Base-by-base conservation (phyloP, 768 basidiomycete genomes). In the Cystofilobasidium bisporidii region DNA sequence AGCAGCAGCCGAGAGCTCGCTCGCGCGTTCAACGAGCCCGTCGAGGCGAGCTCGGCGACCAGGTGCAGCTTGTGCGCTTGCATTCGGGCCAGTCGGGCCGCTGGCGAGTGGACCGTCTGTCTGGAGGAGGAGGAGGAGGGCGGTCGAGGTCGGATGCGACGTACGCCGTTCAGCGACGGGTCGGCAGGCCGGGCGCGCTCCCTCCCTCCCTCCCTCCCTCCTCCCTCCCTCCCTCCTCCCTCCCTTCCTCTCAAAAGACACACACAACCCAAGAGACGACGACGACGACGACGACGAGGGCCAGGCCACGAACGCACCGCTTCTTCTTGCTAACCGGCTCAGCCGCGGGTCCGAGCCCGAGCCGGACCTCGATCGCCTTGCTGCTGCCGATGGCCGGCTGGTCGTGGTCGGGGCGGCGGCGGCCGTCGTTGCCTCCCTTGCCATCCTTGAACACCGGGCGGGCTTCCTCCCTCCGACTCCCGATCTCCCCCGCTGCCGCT, bases 21-120 rank as follows among this genome's bases (percentile, higher is more conserved):
- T 87, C 88, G 94, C 67, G 79, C 79, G 74, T 99, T 98, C 47
- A 96, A 83, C 26, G 84, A 77, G 55, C 81, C 77, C 6, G 86
- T 88, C 74, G 86, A 90, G 18, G 83, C 82, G 17, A 98, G 81
- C 18, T 96, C 81, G n/a, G 83, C 79, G 15, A 93, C 78, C 12
- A 91, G 89, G 72, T 99, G 96, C 18, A 91, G 80, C 77, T 94
- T 93, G 79, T 98, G 94, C 63, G 84, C 85, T 66, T 87, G 83
- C 56, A 93, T 83, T 40, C 92, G 82, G 12, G 85, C 75, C 48
- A 86, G 79, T 17, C 92, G 84, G 73, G 93, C 88, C 18, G 83
- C 83, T 69, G 84, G 72, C 36, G 76, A 75, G 57, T 68, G 40
- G 20, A 24, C 20, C 28, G 12, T 26, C 33, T 20, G n/a, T 26